Conservation (phyloP, 148 eudicot genomes). For the Vaccinium corymbosum region DNA sequence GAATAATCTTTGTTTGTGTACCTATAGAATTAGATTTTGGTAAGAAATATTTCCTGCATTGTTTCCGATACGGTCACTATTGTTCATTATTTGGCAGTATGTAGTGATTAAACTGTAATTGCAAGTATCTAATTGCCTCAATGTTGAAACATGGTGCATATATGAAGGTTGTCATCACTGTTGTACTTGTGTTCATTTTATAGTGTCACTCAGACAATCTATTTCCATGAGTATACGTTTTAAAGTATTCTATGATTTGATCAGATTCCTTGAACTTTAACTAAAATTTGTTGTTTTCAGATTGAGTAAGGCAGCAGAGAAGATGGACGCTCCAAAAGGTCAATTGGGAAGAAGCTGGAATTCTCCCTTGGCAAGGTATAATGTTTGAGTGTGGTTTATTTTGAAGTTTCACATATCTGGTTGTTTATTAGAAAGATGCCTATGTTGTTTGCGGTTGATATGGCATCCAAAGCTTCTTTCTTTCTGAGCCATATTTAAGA, state of each 20-base stretch:
- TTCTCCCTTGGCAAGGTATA: conserved; percentile 45
- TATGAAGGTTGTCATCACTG: not conserved
- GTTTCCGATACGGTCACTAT: not conserved
- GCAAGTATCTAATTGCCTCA: not conserved
- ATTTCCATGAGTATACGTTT: not conserved
- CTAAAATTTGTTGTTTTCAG: conserved; percentile 28
- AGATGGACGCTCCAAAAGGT: conserved; percentile 38
- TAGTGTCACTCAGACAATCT: not conserved
- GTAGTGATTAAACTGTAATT: not conserved
- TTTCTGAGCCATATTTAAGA: not conserved
- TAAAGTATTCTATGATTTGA: not conserved
- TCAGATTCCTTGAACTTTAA: not conserved
- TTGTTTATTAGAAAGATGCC: not conserved
- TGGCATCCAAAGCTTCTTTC: not conserved
- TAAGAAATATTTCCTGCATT: not conserved
- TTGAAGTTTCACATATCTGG: not conserved
- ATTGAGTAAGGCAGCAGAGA: conserved; percentile 42
- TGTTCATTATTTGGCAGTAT: not conserved
- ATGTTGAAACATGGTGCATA: not conserved
- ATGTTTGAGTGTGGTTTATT: conserved; percentile 6
- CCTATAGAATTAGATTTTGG: not conserved
- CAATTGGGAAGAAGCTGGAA: conserved; percentile 49
- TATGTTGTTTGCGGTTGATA: not conserved
- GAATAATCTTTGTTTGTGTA: not conserved
- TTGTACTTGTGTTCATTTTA: not conserved